Evolutionary conservation across 2,329 filamentous ascomycete species (phyloP).

Genomic region (Fusarium bulbicola): DNA sequence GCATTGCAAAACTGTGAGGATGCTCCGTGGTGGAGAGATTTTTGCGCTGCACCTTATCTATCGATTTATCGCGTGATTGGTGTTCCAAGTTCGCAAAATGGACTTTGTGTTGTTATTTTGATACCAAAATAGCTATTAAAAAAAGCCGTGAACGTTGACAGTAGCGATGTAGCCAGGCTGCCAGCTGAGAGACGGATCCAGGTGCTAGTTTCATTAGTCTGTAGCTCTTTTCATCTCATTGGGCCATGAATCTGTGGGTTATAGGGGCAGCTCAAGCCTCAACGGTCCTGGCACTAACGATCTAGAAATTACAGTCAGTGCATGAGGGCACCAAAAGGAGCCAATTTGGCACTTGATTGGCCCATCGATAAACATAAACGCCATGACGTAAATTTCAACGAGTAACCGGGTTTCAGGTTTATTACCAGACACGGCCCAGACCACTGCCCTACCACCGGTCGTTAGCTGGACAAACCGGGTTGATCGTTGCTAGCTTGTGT

Average conservation of each 20-base stretch:
- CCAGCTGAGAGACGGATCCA: background rate
- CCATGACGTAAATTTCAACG: background rate
- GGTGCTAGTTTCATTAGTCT: background rate
- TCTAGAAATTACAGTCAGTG: background rate
- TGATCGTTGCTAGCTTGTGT: background rate
- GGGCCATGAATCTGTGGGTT: background rate
- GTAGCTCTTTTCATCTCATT: background rate
- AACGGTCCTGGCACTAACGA: background rate
- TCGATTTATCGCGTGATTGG: background rate
- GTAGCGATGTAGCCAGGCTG: background rate
- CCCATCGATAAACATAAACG: background rate
- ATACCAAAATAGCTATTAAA: background rate
- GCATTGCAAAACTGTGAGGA: too few relatives aligned
- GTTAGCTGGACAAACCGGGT: background rate
- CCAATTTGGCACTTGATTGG: background rate
- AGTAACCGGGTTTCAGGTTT: background rate
- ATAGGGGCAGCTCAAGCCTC: background rate
- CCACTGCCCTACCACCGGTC: background rate
- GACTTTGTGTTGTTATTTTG: too few relatives aligned
- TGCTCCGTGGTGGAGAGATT: background rate
- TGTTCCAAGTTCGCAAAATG: too few relatives aligned
- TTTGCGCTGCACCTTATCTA: background rate
- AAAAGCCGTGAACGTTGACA: background rate
- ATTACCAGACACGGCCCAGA: background rate
- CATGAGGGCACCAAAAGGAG: accelerated